Conservation (phyloP, 768 basidiomycete species). For the Termitomyces heimii region DNA sequence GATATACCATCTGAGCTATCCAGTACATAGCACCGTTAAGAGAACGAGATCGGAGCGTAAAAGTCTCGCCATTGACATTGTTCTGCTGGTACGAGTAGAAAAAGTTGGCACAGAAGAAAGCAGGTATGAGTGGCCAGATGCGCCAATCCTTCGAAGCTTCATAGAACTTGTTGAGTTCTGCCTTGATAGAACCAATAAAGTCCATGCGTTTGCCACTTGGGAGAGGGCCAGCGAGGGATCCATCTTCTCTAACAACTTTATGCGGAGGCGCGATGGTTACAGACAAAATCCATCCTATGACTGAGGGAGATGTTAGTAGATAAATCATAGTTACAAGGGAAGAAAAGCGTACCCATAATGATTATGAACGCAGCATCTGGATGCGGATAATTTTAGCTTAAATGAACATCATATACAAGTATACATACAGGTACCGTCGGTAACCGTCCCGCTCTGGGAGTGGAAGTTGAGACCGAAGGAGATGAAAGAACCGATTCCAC, state of each 20-base stretch:
- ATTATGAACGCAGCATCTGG: conserved; percentile 23
- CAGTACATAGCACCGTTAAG: conserved; percentile 24
- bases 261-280: conserved; percentile 19
- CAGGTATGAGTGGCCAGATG: conserved; percentile 21
- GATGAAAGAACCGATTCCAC: conserved; percentile 24
- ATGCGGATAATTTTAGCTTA: background rate
- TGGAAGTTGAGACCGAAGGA: conserved; percentile 23
- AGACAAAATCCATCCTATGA: conserved; percentile 19
- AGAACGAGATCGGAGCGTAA: conserved; percentile 22
- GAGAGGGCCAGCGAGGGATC: conserved; percentile 17
- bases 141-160: conserved; percentile 19
- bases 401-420: background rate
- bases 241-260: conserved; percentile 20
- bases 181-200: conserved; percentile 11
- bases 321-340: background rate
- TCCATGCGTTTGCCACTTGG: conserved; percentile 11
- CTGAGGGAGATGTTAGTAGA: conserved; percentile 3
- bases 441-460: conserved; percentile 21
- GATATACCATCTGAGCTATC: conserved; percentile 23
- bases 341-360: conserved; percentile 20
- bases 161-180: conserved; percentile 16
- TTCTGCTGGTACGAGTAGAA: conserved; percentile 26
- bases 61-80: conserved; percentile 20
- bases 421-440: conserved; percentile 22
- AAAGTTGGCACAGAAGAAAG: conserved; percentile 26